These are phyloP conservation scores for Phialophora verrucosa DNA, from an alignment of 2,329 filamentous ascomycete species.

Conservation along the genomic window DNA sequence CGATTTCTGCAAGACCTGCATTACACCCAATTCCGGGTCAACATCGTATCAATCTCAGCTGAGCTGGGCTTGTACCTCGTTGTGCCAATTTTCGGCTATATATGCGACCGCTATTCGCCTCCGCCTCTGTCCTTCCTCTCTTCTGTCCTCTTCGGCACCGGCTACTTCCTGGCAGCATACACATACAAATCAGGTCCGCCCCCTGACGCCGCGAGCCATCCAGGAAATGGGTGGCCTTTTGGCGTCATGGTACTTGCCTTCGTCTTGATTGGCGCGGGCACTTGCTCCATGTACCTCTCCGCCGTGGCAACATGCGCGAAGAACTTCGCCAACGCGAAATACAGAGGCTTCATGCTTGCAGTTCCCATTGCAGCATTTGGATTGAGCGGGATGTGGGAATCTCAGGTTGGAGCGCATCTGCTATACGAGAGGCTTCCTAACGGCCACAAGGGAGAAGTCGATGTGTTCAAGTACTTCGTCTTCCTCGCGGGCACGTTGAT, in stretches of 20 bases:
- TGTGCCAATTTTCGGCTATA: slow-evolving; percentile 86
- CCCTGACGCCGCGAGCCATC: slow-evolving; percentile 57
- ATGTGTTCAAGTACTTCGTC: slow-evolving; percentile 85
- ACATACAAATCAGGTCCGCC: slow-evolving; percentile 69
- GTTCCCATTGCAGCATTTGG: slow-evolving; percentile 92
- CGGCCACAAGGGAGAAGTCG: slow-evolving; percentile 66
- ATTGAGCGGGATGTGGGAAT: slow-evolving; percentile 93
- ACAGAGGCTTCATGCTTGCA: slow-evolving; percentile 86
- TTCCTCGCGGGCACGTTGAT: slow-evolving; percentile 78
- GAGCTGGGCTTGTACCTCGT: slow-evolving; percentile 89
- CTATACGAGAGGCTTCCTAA: slow-evolving; percentile 72
- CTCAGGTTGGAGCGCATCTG: slow-evolving; percentile 79
- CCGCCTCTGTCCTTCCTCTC: slow-evolving; percentile 76
- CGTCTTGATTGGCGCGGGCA: slow-evolving; percentile 79
- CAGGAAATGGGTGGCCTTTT: slow-evolving; percentile 69
- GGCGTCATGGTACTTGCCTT: slow-evolving; percentile 85
- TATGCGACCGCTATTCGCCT: slow-evolving; percentile 88
- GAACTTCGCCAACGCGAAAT: slow-evolving; percentile 90
- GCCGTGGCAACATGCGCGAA: slow-evolving; percentile 96
- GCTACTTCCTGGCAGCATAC: slow-evolving; percentile 82
- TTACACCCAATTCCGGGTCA: slow-evolving; percentile 92
- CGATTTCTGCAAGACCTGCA: slow-evolving; percentile 83
- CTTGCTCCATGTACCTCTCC: slow-evolving; percentile 85
- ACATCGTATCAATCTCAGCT: slow-evolving; percentile 83
- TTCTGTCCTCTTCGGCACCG: slow-evolving; percentile 74